Evolutionary conservation across 345 rosid species (phyloP), one percentile per base, ranked within the genome.

Genomic region (Atalantia buxifolia): DNA sequence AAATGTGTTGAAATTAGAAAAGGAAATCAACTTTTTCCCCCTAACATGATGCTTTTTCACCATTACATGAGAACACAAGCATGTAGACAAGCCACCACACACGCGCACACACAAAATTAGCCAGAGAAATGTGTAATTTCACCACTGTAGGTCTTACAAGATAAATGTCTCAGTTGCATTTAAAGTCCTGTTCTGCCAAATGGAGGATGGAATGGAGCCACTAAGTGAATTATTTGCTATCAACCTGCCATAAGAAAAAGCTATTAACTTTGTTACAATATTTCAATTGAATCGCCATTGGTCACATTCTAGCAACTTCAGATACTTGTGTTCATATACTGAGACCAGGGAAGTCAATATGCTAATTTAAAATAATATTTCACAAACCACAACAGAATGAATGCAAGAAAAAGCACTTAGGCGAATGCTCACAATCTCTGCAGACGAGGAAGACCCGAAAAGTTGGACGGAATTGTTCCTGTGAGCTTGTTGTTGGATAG

Each of bases 181-280:
- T 77, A 86, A 79, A 57, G 79, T 83, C 85, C 79, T 92, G 83
- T 71, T 88, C 83, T 90, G 90, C 98, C 98, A 96, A 79, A 96
- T 79, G 66, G 75, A 78, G 33, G 97, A 89, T 14, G 92, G 77
- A 74, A 96, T 35, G 31, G 95, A 89, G 69, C 99, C 98, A 78
- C 27, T 85, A 81, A 96, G 80, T 71, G 81, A 83, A 85, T 96
- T 96, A 81, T 92, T 91, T 77, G 97, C 97, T 69, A 96, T 80
- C 25, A 85, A 88, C 92, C 99, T 96, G 97, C 79, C 77, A 68
- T 76, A 66, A 73, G 76, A n/a, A 71, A 71, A 21, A 82, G 8
- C 42, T 61, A 71, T 63, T 64, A 27, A 66, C 55, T 27, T 60
- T 10, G 22, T 48, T 31, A 22, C 27, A 18, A 16, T 27, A 19